Evolutionary conservation across 73 alveolate genomes (phyloP).

Genomic region (Tetrahymena borealis): DNA sequence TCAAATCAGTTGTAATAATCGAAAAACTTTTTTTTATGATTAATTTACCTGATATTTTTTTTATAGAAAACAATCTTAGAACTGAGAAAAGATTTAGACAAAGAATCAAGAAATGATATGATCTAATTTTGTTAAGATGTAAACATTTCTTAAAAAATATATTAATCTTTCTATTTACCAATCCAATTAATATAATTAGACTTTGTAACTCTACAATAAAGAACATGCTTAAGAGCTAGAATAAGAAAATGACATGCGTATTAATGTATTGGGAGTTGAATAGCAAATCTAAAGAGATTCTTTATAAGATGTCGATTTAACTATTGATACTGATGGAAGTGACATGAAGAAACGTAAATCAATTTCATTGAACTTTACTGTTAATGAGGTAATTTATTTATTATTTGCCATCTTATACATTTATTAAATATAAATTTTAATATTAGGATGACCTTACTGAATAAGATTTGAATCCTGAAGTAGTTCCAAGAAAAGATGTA

Average conservation of each 20-base stretch:
- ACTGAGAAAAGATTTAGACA: background rate
- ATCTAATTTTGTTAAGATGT: background rate
- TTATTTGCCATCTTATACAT: no score
- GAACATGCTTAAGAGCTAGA: background rate
- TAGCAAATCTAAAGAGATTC: background rate
- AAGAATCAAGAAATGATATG: background rate
- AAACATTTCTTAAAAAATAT: background rate
- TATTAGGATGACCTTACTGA: background rate
- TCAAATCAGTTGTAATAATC: constrained; percentile 15
- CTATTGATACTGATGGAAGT: background rate
- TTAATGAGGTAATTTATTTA: background rate
- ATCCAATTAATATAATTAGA: background rate
- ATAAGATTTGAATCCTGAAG: background rate
- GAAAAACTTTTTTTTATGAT: background rate
- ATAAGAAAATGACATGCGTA: background rate
- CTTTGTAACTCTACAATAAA: background rate
- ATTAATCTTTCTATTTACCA: background rate
- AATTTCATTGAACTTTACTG: background rate
- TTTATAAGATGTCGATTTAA: background rate
- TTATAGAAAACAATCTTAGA: background rate
- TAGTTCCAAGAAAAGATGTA: background rate
- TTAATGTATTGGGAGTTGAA: background rate
- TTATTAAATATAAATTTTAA: no score
- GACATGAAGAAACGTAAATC: background rate
- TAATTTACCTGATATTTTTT: background rate